A percentile compares a stretch with the other conserved stretches of the same genome.
These are phyloP conservation scores for Fusarium veterinarium DNA, from an alignment of 2,329 filamentous ascomycete genomes.

Conservation along the genomic window DNA sequence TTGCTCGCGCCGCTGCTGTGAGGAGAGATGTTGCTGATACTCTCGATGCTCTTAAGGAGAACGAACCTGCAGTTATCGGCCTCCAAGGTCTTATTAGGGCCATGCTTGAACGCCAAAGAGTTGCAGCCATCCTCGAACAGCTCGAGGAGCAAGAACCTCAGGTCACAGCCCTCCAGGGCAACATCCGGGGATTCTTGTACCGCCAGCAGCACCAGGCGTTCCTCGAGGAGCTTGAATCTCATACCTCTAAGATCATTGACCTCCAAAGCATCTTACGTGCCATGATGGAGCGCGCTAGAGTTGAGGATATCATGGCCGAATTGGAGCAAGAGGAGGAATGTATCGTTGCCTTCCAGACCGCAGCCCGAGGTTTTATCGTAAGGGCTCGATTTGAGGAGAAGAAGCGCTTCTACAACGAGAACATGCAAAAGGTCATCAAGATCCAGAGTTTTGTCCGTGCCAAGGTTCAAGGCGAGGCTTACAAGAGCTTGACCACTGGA, in stretches of 20 bases:
- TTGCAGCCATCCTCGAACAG: slow-evolving; percentile 62
- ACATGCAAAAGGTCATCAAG: slow-evolving; percentile 99
- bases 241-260: slow-evolving; percentile 73
- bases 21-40: slow-evolving; percentile 61
- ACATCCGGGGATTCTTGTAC: slow-evolving; percentile 72
- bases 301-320: slow-evolving; percentile 79
- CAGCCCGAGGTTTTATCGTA: slow-evolving; percentile 78
- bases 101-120: slow-evolving; percentile 66
- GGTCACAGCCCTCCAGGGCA: slow-evolving; percentile 74
- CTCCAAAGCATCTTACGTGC: slow-evolving; percentile 83
- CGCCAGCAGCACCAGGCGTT: slow-evolving; percentile 71
- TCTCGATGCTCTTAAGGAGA: slow-evolving; percentile 60
- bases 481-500: slow-evolving; percentile 94
- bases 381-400: slow-evolving; percentile 84
- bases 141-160: slow-evolving; percentile 68
- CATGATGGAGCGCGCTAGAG: slow-evolving; percentile 78
- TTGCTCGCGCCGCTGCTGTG: slow-evolving; percentile 66
- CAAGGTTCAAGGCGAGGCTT: slow-evolving; percentile 96
- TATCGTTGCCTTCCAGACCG: slow-evolving; percentile 79
- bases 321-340: slow-evolving; percentile 86
- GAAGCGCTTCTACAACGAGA: slow-evolving; percentile 88
- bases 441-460: slow-evolving; percentile 96
- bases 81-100: slow-evolving; percentile 72
- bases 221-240: slow-evolving; percentile 75
- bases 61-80: slow-evolving; percentile 59